Percentiles rank a stretch among this genome's conserved stretches.
Evolutionary conservation across 2,329 filamentous ascomycete species (phyloP).

Genomic region (Davidsoniella australis): DNA sequence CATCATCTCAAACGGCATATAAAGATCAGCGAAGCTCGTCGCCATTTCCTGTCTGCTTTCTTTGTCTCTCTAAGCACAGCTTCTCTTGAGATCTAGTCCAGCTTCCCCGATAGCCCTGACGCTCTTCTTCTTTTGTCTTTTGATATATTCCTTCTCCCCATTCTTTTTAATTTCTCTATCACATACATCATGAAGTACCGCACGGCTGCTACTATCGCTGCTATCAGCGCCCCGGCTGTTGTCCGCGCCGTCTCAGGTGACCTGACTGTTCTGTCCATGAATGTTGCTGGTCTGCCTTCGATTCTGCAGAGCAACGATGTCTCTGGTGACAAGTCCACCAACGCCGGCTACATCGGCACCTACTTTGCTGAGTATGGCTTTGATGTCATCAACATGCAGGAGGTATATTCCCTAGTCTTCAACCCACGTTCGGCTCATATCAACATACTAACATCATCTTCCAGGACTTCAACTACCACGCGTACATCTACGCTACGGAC

Average conservation of each 20-base stretch:
- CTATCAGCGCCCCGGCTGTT: constrained; percentile 6
- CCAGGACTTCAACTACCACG: constrained; percentile 50
- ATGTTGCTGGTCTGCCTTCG: constrained; percentile 41
- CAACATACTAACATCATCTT: constrained; percentile 1
- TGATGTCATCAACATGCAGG: constrained; percentile 48
- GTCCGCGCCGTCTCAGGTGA: constrained; percentile 17
- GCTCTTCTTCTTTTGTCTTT: neutral
- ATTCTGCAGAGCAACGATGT: constrained; percentile 42
- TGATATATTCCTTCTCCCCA: neutral
- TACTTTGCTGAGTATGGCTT: constrained; percentile 39
- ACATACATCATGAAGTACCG: constrained; percentile 11
- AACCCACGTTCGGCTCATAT: neutral
- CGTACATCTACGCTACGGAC: constrained; percentile 42
- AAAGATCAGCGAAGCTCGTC: neutral
- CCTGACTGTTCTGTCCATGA: constrained; percentile 38
- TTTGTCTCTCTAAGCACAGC: neutral
- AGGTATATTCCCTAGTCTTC: constrained; percentile 22
- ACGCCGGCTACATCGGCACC: constrained; percentile 37
- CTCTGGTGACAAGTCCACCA: constrained; percentile 42
- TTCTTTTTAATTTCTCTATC: constrained; percentile 2
- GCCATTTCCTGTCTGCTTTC: neutral
- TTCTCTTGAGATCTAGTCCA: neutral
- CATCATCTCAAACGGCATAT: neutral
- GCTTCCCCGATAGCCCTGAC: neutral
- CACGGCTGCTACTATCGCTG: constrained; percentile 5